Conservation (phyloP, 2,329 filamentous ascomycete species). For the Calonectria leucothoes region DNA sequence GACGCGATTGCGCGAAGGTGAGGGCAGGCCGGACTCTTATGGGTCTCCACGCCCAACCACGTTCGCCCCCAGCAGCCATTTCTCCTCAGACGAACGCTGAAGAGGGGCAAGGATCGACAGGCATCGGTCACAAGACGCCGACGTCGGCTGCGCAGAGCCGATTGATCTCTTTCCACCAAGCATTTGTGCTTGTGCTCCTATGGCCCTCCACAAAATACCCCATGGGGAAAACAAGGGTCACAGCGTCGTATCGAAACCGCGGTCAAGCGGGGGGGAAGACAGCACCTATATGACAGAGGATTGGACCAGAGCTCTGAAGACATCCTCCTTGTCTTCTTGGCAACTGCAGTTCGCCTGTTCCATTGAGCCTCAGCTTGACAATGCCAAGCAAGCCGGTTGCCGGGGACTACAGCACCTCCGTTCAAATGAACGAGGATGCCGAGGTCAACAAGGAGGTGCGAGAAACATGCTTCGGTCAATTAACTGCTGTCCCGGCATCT, state of each 20-base stretch:
- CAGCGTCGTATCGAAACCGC: neutral
- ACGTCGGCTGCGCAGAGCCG: slow-evolving; percentile 7
- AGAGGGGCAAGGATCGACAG: slow-evolving; percentile 8
- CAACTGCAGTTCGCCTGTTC: neutral
- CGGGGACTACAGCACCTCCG: neutral
- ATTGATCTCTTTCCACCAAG: neutral
- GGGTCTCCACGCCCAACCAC: neutral
- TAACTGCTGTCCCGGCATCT: neutral
- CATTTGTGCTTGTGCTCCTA: neutral
- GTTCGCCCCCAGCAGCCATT: neutral
- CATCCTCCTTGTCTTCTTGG: neutral
- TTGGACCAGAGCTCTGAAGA: neutral
- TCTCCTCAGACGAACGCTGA: neutral
- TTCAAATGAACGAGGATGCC: slow-evolving; percentile 6
- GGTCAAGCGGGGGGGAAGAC: neutral
- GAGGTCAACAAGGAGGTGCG: neutral
- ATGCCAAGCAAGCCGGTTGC: slow-evolving; percentile 5
- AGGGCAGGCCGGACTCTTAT: neutral
- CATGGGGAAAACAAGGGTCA: slow-evolving; percentile 5
- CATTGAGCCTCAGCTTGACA: neutral
- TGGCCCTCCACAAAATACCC: slow-evolving; percentile 14
- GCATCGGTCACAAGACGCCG: slow-evolving; percentile 1
- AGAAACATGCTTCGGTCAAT: neutral
- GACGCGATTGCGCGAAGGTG: neutral
- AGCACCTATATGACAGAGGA: neutral